These are phyloP conservation scores for Xylaria cubensis DNA, from an alignment of 495 filamentous ascomycete species.

Conservation along the genomic window DNA sequence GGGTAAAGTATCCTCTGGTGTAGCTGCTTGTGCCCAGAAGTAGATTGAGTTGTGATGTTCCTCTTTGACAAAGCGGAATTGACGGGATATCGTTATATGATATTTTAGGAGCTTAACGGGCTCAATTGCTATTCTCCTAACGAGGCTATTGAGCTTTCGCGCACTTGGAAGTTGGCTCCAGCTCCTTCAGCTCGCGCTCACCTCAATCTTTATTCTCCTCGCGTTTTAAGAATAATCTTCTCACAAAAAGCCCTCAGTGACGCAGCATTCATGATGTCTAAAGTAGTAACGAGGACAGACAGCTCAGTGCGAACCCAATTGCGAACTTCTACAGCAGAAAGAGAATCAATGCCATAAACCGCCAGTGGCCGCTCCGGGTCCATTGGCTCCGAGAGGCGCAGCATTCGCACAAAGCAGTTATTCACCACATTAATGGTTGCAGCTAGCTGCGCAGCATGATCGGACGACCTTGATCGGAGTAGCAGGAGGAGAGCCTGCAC, in stretches of 20 bases:
- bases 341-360: slow-evolving; percentile 56
- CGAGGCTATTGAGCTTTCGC: background rate
- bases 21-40: no score
- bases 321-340: slow-evolving; percentile 56
- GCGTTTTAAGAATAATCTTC: background rate
- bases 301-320: slow-evolving; percentile 34
- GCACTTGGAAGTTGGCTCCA: background rate
- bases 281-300: background rate
- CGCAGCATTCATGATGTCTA: background rate
- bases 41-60: no score
- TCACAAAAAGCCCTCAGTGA: background rate
- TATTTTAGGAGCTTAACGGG: background rate
- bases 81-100: background rate
- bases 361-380: slow-evolving; percentile 49
- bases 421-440: background rate
- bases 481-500: background rate
- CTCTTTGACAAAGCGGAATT: no score
- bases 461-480: background rate
- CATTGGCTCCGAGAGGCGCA: slow-evolving; percentile 48
- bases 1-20: background rate
- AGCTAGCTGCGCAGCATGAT: background rate
- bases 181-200: background rate
- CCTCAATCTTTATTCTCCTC: background rate
- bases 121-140: background rate
- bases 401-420: slow-evolving; percentile 36